phyloP scores from a whole-genome alignment of 257 asterid genomes.

The Ligustrum vulgare region DNA sequence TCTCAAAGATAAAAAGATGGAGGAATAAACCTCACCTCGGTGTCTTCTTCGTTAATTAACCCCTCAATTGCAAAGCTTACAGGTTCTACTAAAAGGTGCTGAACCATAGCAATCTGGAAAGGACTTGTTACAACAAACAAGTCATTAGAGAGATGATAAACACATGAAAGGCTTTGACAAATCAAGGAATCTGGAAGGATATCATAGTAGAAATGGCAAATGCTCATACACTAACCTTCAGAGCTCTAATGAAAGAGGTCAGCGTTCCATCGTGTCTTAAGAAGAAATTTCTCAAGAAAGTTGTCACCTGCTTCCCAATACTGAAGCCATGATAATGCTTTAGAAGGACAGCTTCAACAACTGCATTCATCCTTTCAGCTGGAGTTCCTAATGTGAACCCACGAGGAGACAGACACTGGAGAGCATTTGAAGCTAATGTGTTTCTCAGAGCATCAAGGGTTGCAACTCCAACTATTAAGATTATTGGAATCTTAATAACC shows the following conservation, averaged over 20 bases:
- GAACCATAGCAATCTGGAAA: conserved; percentile 71
- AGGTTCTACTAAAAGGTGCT: conserved; percentile 61
- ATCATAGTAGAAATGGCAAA: background rate
- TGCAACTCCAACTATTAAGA: conserved; percentile 83
- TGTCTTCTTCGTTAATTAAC: conserved; percentile 38
- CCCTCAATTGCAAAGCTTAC: conserved; percentile 42
- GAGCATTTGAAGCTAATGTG: conserved; percentile 55
- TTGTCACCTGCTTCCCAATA: conserved; percentile 66
- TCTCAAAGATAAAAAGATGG: background rate
- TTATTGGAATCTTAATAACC: conserved; percentile 71
- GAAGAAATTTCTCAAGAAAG: conserved; percentile 76
- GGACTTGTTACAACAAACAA: conserved; percentile 19
- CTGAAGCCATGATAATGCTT: conserved; percentile 56
- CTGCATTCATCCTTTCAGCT: conserved; percentile 77
- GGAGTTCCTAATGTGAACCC: conserved; percentile 77
- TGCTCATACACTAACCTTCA: conserved; percentile 54
- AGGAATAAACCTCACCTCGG: conserved; percentile 45
- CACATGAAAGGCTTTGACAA: conserved; percentile 22
- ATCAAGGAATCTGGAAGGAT: conserved; percentile 15
- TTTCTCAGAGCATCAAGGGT: conserved; percentile 64
- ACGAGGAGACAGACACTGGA: conserved; percentile 50
- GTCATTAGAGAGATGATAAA: conserved; percentile 12
- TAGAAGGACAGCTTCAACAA: conserved; percentile 70
- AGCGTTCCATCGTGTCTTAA: conserved; percentile 89
- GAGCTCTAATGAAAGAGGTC: conserved; percentile 74